Evolutionary conservation across 768 basidiomycete species (phyloP), one percentile per base, ranked within the genome.

Genomic region (Collybiopsis confluens): DNA sequence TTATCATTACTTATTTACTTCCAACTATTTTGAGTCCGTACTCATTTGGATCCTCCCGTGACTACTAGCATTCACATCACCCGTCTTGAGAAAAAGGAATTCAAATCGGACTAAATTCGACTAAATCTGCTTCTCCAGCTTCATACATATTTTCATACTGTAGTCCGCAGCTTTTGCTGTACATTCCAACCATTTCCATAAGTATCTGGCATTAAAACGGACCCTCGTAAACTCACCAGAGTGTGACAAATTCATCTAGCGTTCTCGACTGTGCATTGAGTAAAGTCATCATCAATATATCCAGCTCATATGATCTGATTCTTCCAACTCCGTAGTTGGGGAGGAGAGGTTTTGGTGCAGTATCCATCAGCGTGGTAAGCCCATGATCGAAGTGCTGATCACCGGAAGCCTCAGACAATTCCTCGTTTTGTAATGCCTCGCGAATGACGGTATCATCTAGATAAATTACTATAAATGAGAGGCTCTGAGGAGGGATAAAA

Each of bases 321-420:
- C 64, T 65, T 1, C 73, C 78, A 7, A 70, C 66, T 15, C 76
- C 77, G 48, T 72, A 79, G 59, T 79, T 79, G 5, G 78, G 69
- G 2, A 80, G 66, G 47, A 81, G 62, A 0, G 76, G 79, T 48
- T 72, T 69, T 0, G 77, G 78, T 43, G 35, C 46, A 65, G 57
- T 43, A 30, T 48, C 33, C 10, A 35, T 56, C 13, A 46, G 38
- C 0, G 40, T 20, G 40, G 2, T 50, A 41, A 23, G 33, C 27
- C 16, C 18, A 15, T 36, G 35, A 37, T n/a, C 36, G 9, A 33
- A 13, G 11, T 8, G 35, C n/a, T n/a, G n/a, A n/a, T 48, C 33
- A 40, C 50, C 53, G 52, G 56, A 7, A 8, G 27, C n/a, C n/a
- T n/a, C 40, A 23, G 24, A 38, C 0, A 45, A n/a, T n/a, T n/a